Evolutionary conservation across 495 filamentous ascomycete species (phyloP).

Genomic region (Daldinia concentrica): DNA sequence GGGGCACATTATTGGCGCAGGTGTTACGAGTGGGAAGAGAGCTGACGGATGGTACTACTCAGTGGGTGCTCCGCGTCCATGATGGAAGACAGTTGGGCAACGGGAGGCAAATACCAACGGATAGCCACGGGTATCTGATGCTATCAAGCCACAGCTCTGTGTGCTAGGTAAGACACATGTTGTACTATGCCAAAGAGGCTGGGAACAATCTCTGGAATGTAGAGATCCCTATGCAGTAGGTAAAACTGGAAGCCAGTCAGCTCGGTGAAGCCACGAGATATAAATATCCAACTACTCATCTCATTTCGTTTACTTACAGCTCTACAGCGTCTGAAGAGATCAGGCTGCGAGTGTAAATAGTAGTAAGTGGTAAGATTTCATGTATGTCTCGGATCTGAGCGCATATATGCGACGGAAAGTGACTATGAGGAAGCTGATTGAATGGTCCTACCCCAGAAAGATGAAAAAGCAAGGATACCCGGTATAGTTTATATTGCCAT

Average conservation of each 20-base stretch:
- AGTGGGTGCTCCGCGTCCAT: background rate
- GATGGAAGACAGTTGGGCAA: background rate
- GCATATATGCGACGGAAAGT: background rate
- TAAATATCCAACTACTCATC: background rate
- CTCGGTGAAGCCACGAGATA: background rate
- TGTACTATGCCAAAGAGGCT: background rate
- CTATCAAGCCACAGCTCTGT: background rate
- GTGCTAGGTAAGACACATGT: background rate
- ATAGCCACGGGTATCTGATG: background rate
- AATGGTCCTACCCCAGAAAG: background rate
- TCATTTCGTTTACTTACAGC: background rate
- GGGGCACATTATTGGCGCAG: constrained; percentile 14
- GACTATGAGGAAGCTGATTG: background rate
- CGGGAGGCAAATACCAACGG: background rate
- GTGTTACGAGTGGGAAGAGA: constrained; percentile 12
- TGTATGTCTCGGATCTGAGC: background rate
- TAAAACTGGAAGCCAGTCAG: background rate
- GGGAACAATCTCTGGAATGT: background rate
- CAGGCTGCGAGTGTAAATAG: background rate
- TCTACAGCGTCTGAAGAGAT: background rate
- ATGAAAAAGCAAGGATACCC: background rate
- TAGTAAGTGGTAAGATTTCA: background rate
- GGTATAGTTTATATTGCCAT: background rate
- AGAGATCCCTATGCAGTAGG: background rate
- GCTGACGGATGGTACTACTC: background rate